Evolutionary conservation across 2,329 filamentous ascomycete species (phyloP).

Genomic region (Phialemonium atrogriseum): DNA sequence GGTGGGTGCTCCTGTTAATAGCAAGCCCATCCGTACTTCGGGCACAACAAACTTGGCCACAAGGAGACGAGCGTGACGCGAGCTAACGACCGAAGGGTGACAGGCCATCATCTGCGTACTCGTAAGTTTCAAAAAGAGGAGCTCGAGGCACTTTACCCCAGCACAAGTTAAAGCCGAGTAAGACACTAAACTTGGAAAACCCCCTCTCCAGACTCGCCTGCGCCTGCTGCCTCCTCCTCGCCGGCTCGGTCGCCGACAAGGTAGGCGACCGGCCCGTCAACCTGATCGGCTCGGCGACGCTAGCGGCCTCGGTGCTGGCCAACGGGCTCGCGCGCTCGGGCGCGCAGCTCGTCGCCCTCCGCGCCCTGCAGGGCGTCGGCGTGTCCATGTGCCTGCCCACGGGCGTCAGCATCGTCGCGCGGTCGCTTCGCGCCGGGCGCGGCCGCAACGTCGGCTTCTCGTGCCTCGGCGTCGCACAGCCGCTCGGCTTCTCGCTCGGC

Average conservation of each 20-base stretch:
- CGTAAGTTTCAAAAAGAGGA: too few relatives aligned
- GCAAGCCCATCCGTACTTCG: too few relatives aligned
- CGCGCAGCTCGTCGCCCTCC: conserved; percentile 25
- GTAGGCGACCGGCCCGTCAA: conserved; percentile 24
- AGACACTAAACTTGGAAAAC: neutral
- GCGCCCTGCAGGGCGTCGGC: conserved; percentile 30
- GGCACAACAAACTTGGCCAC: too few relatives aligned
- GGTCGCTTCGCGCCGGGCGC: conserved; percentile 20
- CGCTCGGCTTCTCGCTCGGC: conserved; percentile 41
- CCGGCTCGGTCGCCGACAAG: conserved; percentile 29
- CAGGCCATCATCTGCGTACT: too few relatives aligned
- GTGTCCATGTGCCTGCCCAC: conserved; percentile 25
- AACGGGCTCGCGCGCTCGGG: conserved; percentile 20
- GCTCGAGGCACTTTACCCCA: too few relatives aligned
- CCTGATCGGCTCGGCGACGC: conserved; percentile 22
- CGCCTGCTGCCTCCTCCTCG: conserved; percentile 23
- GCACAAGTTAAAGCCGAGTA: neutral
- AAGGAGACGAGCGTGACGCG: too few relatives aligned
- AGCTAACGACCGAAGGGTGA: too few relatives aligned
- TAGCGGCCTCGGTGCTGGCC: conserved; percentile 21
- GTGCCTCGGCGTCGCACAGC: conserved; percentile 35
- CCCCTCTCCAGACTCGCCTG: neutral
- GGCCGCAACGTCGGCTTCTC: conserved; percentile 32
- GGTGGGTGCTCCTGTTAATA: too few relatives aligned
- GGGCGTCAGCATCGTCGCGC: conserved; percentile 25